Percentiles rank a stretch among this genome's conserved stretches.
These are phyloP conservation scores for Ilex asprella DNA, from an alignment of 257 asterid genomes.

Conservation along the genomic window DNA sequence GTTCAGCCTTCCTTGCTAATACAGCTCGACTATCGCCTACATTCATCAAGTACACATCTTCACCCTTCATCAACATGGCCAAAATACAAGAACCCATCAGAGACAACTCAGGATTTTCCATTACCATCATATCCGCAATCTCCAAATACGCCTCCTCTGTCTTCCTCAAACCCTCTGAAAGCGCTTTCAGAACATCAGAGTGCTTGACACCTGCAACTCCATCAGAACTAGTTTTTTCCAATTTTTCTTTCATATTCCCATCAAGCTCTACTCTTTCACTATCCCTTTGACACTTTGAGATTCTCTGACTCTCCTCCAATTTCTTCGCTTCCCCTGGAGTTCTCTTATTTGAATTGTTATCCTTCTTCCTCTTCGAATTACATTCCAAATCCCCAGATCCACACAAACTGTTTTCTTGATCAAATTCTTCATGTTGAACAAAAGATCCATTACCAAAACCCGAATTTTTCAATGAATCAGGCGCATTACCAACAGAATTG, in stretches of 20 bases:
- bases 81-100: constrained; percentile 96
- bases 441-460: too few species aligned
- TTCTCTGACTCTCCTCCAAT: too few species aligned
- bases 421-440: constrained; percentile 5
- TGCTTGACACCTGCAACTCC: constrained; percentile 38
- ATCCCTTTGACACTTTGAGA: not conserved
- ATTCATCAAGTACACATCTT: constrained; percentile 82
- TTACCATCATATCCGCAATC: constrained; percentile 67
- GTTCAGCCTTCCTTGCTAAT: constrained; percentile 47
- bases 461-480: constrained; percentile 22
- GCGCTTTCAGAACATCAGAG: constrained; percentile 64
- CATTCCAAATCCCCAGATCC: constrained; percentile 14
- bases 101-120: constrained; percentile 91
- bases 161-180: constrained; percentile 74
- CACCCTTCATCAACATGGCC: constrained; percentile 89
- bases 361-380: too few species aligned
- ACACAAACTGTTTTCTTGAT: constrained; percentile 2
- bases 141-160: constrained; percentile 78
- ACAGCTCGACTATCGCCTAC: constrained; percentile 95
- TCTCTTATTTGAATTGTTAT: too few species aligned
- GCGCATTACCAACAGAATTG: constrained; percentile 8
- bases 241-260: constrained; percentile 39
- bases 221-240: constrained; percentile 34
- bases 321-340: too few species aligned
- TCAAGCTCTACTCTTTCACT: constrained; percentile 37